Conservation (phyloP, 2,329 filamentous ascomycete genomes). For the Cladophialophora psammophila region DNA sequence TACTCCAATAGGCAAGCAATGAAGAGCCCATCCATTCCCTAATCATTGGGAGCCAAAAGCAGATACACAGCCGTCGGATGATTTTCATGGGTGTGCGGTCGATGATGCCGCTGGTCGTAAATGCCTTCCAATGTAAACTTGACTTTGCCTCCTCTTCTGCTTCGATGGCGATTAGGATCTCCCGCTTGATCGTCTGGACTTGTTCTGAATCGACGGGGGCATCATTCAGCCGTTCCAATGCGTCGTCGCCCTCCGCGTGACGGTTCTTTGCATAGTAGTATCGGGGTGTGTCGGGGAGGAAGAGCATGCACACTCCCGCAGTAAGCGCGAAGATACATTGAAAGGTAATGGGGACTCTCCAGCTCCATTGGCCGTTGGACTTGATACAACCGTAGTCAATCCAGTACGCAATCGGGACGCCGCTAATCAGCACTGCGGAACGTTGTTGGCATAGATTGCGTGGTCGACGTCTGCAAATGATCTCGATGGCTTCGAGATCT, state of each 20-base stretch:
- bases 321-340: slow-evolving; percentile 42
- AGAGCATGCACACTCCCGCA: slow-evolving; percentile 36
- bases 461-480: not conserved
- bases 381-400: slow-evolving; percentile 47
- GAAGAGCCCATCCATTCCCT: slow-evolving; percentile 31
- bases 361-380: slow-evolving; percentile 42
- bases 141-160: slow-evolving; percentile 31
- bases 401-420: slow-evolving; percentile 45
- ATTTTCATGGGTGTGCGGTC: slow-evolving; percentile 31
- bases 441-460: not conserved
- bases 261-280: slow-evolving; percentile 43
- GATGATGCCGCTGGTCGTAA: slow-evolving; percentile 30
- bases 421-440: slow-evolving; percentile 38
- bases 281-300: slow-evolving; percentile 42
- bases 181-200: slow-evolving; percentile 36
- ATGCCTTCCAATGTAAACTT: slow-evolving; percentile 29
- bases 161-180: slow-evolving; percentile 40
- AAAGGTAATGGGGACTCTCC: slow-evolving; percentile 45
- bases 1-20: slow-evolving; percentile 27
- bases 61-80: slow-evolving; percentile 30
- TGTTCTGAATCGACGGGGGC: slow-evolving; percentile 32
- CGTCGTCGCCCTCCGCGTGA: slow-evolving; percentile 39
- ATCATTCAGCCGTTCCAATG: slow-evolving; percentile 40
- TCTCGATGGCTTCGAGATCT: not conserved
- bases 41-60: slow-evolving; percentile 34